These are phyloP conservation scores for Aschersonia sp. DNA, from an alignment of 2,329 filamentous ascomycete genomes.

Conservation along the genomic window DNA sequence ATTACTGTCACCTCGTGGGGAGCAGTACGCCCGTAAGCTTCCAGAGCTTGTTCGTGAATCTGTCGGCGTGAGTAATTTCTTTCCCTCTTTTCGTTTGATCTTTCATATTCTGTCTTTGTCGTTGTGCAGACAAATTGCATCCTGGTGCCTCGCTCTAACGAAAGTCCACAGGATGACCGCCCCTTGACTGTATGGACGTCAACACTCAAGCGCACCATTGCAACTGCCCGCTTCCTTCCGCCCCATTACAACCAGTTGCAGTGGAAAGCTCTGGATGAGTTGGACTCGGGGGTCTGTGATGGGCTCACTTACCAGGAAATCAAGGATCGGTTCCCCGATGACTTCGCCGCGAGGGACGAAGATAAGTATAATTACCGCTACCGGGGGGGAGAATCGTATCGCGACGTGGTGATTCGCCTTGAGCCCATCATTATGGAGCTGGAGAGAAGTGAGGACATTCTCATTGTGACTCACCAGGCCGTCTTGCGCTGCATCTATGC, in stretches of 20 bases:
- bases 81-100: neutral
- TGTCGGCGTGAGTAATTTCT: constrained; percentile 52
- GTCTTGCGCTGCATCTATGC: constrained; percentile 95
- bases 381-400: constrained; percentile 86
- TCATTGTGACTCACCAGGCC: constrained; percentile 96
- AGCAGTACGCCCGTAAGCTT: constrained; percentile 74
- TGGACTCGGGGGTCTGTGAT: constrained; percentile 93
- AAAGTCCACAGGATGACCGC: constrained; percentile 35
- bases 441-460: constrained; percentile 87
- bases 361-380: constrained; percentile 99
- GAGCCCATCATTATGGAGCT: constrained; percentile 99
- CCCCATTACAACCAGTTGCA: constrained; percentile 82
- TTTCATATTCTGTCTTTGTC: neutral
- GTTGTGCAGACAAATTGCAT: no score
- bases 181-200: constrained; percentile 50
- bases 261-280: constrained; percentile 96
- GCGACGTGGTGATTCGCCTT: constrained; percentile 91
- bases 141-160: neutral
- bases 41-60: constrained; percentile 76
- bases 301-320: constrained; percentile 95
- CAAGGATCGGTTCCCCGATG: constrained; percentile 78
- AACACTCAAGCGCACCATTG: constrained; percentile 67
- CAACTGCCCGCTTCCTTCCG: constrained; percentile 74
- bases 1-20: constrained; percentile 69
- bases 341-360: constrained; percentile 89